Evolutionary conservation across 2,329 filamentous ascomycete species (phyloP), one percentile per base, ranked within the genome.

Genomic region (Cordyceps tenuipes): DNA sequence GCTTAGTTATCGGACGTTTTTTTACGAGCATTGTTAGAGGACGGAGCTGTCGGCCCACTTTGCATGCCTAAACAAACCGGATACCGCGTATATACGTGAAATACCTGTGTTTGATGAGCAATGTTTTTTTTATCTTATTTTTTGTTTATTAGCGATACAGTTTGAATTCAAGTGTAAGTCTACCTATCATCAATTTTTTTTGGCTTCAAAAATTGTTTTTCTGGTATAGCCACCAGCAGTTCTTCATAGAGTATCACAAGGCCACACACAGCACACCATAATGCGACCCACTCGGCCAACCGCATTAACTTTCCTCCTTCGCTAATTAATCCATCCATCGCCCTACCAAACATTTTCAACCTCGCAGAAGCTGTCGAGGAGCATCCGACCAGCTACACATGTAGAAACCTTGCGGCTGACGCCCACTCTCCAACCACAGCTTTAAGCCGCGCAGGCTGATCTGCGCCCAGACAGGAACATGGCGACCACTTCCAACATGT

Each of bases 401-500:
- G 53, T 61, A 55, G 52, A 56, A 60, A 21, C 51, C 36, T 47
- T 56, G 58, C 58, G 58, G 52, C 44, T 51, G 44, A 60, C 58
- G 58, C 58, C 46, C 58, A 60, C 50, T 56, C 29, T 17, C 52
- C 44, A 49, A 56, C 46, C 52, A 55, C 31, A 56, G 51, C 44
- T 50, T 23, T 36, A 31, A 54, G 58, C 58, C 58, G 44, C 58
- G 58, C 58, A 60, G 58, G 58, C 58, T 60, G 44, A 44, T 49
- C 51, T 60, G 58, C 58, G 77, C 75, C 71, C 70, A 74, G 69
- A 70, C 70, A 75, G 69, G 71, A 82, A 71, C 72, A 97, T 97
- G 94, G 93, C 94, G 79, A 96, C 92, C 73, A 97, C 93, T 63
- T 97, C 92, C 66, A 93, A 93, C 74, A 96, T 97, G 91, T 97